phyloP scores from a whole-genome alignment of 768 basidiomycete genomes.

The Rhodosporidiobolus sp. region DNA sequence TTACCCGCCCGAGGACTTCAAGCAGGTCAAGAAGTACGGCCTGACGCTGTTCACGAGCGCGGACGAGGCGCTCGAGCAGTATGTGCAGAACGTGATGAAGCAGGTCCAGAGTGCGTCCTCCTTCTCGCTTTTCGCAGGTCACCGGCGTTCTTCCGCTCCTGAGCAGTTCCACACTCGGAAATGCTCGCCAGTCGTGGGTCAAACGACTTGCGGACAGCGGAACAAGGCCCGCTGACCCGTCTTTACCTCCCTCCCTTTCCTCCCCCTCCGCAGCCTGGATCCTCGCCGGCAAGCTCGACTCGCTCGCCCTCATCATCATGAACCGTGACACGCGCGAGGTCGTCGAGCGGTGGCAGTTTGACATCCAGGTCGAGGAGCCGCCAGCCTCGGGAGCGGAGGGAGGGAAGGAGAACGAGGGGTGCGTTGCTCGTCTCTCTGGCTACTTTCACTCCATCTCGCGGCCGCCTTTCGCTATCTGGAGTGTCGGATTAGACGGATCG shows the following conservation, averaged over 20 bases:
- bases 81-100: slow-evolving; percentile 85
- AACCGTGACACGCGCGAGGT: slow-evolving; percentile 88
- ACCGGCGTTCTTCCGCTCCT: no score
- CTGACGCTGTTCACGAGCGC: slow-evolving; percentile 92
- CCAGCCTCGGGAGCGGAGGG: slow-evolving; percentile 32
- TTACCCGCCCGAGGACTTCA: slow-evolving; percentile 94
- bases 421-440: slow-evolving; percentile 40
- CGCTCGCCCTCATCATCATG: slow-evolving; percentile 91
- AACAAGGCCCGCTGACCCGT: neutral
- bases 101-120: slow-evolving; percentile 79
- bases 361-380: slow-evolving; percentile 74
- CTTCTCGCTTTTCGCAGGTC: neutral
- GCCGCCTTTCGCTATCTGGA: no score
- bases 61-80: slow-evolving; percentile 87
- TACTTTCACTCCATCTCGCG: neutral
- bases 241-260: neutral
- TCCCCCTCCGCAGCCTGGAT: slow-evolving; percentile 71
- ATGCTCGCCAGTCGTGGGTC: no score
- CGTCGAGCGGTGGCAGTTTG: slow-evolving; percentile 97
- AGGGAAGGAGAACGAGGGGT: slow-evolving; percentile 49
- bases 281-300: slow-evolving; percentile 82
- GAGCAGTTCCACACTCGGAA: no score
- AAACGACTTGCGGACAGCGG: no score
- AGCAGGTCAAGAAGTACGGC: slow-evolving; percentile 98
- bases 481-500: no score